A percentile compares a stretch with the other conserved stretches of the same genome.
Evolutionary conservation across 805 yeast genomes (phyloP).

Genomic region (Blastobotrys chiropterorum): DNA sequence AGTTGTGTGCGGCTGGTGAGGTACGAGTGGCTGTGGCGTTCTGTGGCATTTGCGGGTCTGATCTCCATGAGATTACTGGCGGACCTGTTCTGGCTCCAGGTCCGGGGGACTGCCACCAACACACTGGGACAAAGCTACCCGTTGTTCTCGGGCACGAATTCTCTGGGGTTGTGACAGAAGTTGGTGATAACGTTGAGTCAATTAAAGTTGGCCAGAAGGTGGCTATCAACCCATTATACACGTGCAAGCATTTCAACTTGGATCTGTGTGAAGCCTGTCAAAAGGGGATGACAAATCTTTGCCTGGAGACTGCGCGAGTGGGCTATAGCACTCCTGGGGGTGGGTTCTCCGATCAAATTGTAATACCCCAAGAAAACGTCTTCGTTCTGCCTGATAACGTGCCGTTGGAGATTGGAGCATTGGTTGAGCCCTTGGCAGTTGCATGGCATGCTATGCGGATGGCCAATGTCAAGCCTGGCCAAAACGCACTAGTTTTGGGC

Average conservation of each 20-base stretch:
- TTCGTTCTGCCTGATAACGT: conserved; percentile 74
- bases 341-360: conserved; percentile 65
- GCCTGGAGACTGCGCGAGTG: conserved; percentile 65
- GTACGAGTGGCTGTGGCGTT: conserved; percentile 41
- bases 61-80: conserved; percentile 49
- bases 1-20: conserved; percentile 34
- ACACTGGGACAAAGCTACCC: conserved; percentile 45
- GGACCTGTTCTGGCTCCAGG: conserved; percentile 51
- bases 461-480: conserved; percentile 59
- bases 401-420: conserved; percentile 77
- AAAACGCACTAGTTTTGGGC: conserved; percentile 67
- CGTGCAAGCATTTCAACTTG: conserved; percentile 49
- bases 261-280: conserved; percentile 57
- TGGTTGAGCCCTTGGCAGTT: conserved; percentile 81
- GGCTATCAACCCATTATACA: conserved; percentile 75
- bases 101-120: conserved; percentile 31
- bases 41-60: conserved; percentile 64
- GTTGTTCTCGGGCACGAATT: conserved; percentile 90
- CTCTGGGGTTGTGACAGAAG: conserved; percentile 65
- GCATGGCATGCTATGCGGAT: conserved; percentile 75
- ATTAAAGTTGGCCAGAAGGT: conserved; percentile 78
- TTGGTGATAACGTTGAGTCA: conserved; percentile 57
- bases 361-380: conserved; percentile 75
- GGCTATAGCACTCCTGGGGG: conserved; percentile 79
- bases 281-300: conserved; percentile 72